Evolutionary conservation across 805 yeast species (phyloP).

Genomic region (Saccharomyces paradoxus): DNA sequence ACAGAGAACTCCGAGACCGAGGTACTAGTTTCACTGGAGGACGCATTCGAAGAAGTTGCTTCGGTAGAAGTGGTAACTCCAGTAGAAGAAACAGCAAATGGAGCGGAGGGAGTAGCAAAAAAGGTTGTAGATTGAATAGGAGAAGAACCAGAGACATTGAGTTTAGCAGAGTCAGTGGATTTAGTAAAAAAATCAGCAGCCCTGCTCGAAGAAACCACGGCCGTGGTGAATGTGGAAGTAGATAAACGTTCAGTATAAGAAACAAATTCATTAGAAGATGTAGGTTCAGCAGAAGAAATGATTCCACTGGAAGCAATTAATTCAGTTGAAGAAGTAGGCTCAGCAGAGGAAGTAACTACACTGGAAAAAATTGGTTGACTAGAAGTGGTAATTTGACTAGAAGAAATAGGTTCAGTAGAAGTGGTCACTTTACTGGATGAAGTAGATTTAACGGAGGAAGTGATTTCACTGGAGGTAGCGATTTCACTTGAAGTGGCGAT

Average conservation of each 20-base stretch:
- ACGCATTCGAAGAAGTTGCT: neutral
- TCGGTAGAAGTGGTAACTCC: neutral
- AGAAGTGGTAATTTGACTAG: neutral
- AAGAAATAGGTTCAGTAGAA: neutral
- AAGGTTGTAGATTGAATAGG: neutral
- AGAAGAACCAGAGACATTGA: neutral
- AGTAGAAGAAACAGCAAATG: neutral
- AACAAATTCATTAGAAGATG: neutral
- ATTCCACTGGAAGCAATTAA: neutral
- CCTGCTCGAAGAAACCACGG: neutral
- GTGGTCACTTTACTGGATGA: neutral
- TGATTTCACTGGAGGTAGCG: neutral
- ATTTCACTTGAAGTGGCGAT: neutral
- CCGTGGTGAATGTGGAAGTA: neutral
- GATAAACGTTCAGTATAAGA: neutral
- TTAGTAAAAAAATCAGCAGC: neutral
- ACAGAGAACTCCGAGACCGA: neutral
- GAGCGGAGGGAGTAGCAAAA: neutral
- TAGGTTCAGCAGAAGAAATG: neutral
- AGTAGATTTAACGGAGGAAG: neutral
- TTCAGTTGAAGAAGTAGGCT: neutral
- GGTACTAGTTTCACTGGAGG: neutral
- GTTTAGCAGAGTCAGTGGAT: neutral
- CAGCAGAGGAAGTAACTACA: neutral
- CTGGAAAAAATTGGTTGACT: neutral